A percentile compares a stretch with the other conserved stretches of the same genome.
Conservation (phyloP, 805 yeast genomes). For the Komagataella ulmi region DNA sequence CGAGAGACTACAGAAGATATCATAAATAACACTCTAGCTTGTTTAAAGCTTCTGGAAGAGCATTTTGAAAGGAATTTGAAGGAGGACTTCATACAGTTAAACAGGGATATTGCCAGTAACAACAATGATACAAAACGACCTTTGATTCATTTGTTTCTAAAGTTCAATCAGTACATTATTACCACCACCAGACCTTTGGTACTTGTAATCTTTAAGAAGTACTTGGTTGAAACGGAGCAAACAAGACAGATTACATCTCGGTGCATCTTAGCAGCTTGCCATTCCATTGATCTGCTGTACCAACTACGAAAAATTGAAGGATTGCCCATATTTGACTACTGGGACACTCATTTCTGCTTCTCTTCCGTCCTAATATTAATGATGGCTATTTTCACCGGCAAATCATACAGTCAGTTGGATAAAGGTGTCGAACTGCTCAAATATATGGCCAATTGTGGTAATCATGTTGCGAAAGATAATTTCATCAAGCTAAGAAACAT, state of each 20-base stretch:
- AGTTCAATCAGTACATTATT: constrained; percentile 21
- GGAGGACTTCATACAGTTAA: constrained; percentile 9
- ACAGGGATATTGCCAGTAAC: constrained; percentile 7
- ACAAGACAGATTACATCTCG: constrained; percentile 11
- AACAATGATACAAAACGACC: constrained; percentile 1
- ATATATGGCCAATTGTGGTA: constrained; percentile 14
- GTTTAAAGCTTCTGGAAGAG: constrained; percentile 10
- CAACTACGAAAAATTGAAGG: constrained; percentile 14
- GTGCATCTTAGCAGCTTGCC: constrained; percentile 18
- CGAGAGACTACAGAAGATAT: constrained; percentile 6
- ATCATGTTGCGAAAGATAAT: constrained; percentile 14
- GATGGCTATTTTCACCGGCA: constrained; percentile 8
- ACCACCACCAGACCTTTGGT: constrained; percentile 22
- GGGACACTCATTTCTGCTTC: constrained; percentile 25
- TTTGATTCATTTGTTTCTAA: constrained; percentile 18
- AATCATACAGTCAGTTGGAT: constrained; percentile 2
- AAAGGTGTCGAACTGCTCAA: constrained; percentile 13
- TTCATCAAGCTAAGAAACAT: constrained; percentile 12
- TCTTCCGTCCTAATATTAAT: constrained; percentile 18
- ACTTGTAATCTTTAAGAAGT: constrained; percentile 19
- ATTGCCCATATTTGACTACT: constrained; percentile 23
- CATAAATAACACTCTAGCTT: constrained; percentile 9
- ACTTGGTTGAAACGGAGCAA: constrained; percentile 7
- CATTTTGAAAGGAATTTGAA: constrained; percentile 10
- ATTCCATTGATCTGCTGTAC: constrained; percentile 16